These are phyloP conservation scores for Chenopodium quinoa DNA, from an alignment of 148 eudicot species.

Conservation along the genomic window DNA sequence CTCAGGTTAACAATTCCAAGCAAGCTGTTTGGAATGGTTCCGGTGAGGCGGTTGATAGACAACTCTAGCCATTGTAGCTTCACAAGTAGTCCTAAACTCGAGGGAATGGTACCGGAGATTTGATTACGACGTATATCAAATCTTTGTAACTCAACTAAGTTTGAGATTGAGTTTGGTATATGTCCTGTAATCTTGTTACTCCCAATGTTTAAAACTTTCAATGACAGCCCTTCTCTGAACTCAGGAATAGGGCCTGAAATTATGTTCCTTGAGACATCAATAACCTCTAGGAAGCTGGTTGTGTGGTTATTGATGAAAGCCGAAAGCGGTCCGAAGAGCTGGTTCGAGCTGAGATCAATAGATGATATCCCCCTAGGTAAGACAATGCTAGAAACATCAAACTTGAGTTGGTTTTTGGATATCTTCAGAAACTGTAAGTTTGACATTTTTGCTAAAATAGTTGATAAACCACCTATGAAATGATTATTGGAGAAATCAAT, in stretches of 20 bases:
- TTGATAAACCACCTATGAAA: constrained; percentile 46
- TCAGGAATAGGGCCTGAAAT: constrained; percentile 70
- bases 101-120: constrained; percentile 60
- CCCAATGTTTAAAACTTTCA: constrained; percentile 58
- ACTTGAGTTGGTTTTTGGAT: constrained; percentile 61
- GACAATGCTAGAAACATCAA: constrained; percentile 43
- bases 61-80: constrained; percentile 77
- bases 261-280: constrained; percentile 58
- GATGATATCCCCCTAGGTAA: constrained; percentile 56
- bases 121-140: constrained; percentile 59
- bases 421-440: constrained; percentile 51
- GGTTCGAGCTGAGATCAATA: constrained; percentile 60
- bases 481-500: constrained; percentile 70
- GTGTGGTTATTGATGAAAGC: constrained; percentile 45
- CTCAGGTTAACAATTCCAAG: constrained; percentile 41
- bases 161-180: constrained; percentile 67
- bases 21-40: constrained; percentile 60
- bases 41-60: constrained; percentile 58
- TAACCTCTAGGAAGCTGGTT: constrained; percentile 48
- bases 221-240: constrained; percentile 43
- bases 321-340: constrained; percentile 59
- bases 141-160: constrained; percentile 50
- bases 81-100: constrained; percentile 49
- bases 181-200: constrained; percentile 63
- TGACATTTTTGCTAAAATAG: constrained; percentile 48